Evolutionary conservation across 768 basidiomycete genomes (phyloP).

Genomic region (Russula sp.): DNA sequence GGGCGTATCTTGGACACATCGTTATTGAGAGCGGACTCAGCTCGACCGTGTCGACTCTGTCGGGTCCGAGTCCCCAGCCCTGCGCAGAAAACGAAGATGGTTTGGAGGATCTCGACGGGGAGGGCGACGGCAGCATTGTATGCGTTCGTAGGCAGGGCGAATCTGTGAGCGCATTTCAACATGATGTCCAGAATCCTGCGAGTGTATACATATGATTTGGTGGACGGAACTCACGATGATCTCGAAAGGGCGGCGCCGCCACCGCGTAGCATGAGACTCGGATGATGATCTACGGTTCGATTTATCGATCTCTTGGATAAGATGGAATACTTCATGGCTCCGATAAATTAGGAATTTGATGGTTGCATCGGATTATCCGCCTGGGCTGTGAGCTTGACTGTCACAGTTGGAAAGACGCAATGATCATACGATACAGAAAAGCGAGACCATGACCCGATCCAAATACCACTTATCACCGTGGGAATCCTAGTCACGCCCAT

Average conservation of each 20-base stretch:
- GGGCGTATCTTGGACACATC: background rate
- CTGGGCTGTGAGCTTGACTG: background rate
- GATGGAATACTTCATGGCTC: slow-evolving; percentile 5
- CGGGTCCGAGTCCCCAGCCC: background rate
- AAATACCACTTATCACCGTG: background rate
- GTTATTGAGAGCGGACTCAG: background rate
- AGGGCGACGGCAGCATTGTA: background rate
- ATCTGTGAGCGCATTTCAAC: background rate
- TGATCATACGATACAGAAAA: background rate
- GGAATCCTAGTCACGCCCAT: background rate
- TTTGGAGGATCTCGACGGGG: slow-evolving; percentile 7
- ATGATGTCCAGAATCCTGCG: background rate
- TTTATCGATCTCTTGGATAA: slow-evolving; percentile 2
- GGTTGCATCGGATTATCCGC: background rate
- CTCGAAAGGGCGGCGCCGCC: background rate
- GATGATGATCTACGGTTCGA: background rate
- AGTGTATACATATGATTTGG: background rate
- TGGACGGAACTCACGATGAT: background rate
- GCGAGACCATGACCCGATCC: background rate
- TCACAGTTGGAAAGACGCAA: background rate
- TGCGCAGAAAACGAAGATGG: slow-evolving; percentile 2
- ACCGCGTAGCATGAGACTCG: background rate
- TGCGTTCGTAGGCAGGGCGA: background rate
- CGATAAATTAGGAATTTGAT: background rate
- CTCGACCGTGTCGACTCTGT: background rate